These are phyloP conservation scores for Paraphoma sp. DNA, from an alignment of 2,329 filamentous ascomycete genomes.

Conservation along the genomic window DNA sequence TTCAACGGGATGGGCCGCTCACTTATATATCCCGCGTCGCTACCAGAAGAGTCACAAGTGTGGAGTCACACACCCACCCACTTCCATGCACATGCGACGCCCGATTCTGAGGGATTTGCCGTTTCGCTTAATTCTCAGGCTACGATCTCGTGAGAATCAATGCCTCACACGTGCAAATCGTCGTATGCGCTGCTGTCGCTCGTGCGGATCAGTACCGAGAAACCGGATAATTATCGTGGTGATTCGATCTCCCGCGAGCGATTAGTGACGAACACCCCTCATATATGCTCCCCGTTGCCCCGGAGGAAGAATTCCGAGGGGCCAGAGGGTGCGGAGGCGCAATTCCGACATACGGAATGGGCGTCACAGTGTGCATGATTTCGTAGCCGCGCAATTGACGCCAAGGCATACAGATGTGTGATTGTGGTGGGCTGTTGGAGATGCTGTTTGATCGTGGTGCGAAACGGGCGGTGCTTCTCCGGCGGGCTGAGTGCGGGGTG, in stretches of 20 bases:
- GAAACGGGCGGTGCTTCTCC: background rate
- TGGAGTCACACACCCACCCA: constrained; percentile 8
- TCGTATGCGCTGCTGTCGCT: constrained; percentile 1
- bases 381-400: background rate
- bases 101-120: constrained; percentile 4
- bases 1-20: background rate
- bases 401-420: background rate
- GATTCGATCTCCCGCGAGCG: background rate
- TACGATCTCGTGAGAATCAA: constrained; percentile 13
- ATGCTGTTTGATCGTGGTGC: background rate
- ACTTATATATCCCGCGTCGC: constrained; percentile 9
- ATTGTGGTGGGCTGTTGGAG: background rate
- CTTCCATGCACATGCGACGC: background rate
- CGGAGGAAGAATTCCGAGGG: background rate
- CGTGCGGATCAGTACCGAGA: constrained; percentile 11
- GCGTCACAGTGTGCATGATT: background rate
- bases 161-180: constrained; percentile 1
- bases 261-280: constrained; percentile 6
- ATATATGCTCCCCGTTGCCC: background rate
- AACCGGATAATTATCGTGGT: constrained; percentile 15
- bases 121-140: constrained; percentile 17
- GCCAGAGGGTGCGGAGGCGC: background rate
- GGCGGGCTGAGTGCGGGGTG: background rate
- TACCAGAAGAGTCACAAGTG: constrained; percentile 11
- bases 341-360: background rate